Percentiles rank a stretch among this genome's conserved stretches.
phyloP scores from a whole-genome alignment of 768 basidiomycete genomes.

The Saitozyma sp. region DNA sequence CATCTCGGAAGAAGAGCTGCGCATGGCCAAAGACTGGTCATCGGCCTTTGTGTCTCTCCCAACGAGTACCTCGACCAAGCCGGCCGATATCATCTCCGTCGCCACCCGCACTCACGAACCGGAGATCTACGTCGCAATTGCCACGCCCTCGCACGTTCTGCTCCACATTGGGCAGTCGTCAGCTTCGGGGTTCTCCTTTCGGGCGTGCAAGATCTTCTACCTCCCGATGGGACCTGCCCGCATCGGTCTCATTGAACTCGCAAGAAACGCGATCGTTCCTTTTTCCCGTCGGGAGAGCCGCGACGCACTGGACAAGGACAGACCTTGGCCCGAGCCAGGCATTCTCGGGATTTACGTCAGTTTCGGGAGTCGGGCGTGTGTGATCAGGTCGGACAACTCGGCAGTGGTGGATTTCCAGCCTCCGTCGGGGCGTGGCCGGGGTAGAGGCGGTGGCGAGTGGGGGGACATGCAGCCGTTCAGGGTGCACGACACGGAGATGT shows the following conservation, averaged over 20 bases:
- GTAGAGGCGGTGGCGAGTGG: constrained; percentile 19
- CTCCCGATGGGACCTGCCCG: constrained; percentile 19
- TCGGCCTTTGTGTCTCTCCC: constrained; percentile 8
- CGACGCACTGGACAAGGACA: not conserved
- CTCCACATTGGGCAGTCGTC: constrained; percentile 13
- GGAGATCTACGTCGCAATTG: constrained; percentile 14
- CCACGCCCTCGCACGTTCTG: constrained; percentile 12
- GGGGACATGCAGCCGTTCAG: constrained; percentile 12
- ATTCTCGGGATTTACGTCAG: constrained; percentile 23
- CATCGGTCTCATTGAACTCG: constrained; percentile 19
- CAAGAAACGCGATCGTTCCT: too few relatives aligned
- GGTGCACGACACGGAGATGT: constrained; percentile 17
- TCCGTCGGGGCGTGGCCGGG: constrained; percentile 4
- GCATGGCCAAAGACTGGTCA: constrained; percentile 12
- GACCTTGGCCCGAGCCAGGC: not conserved
- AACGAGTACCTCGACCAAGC: not conserved
- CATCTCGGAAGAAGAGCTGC: not conserved
- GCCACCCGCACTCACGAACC: constrained; percentile 1
- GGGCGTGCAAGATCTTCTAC: constrained; percentile 22
- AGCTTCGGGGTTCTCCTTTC: constrained; percentile 10
- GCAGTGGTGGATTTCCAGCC: constrained; percentile 24
- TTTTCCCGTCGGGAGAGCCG: too few relatives aligned
- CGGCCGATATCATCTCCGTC: not conserved
- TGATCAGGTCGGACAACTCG: constrained; percentile 24
- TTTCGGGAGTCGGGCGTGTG: constrained; percentile 25